These are phyloP conservation scores for Leishmania aethiopica DNA, from an alignment of 208 protist genomes.

Conservation along the genomic window DNA sequence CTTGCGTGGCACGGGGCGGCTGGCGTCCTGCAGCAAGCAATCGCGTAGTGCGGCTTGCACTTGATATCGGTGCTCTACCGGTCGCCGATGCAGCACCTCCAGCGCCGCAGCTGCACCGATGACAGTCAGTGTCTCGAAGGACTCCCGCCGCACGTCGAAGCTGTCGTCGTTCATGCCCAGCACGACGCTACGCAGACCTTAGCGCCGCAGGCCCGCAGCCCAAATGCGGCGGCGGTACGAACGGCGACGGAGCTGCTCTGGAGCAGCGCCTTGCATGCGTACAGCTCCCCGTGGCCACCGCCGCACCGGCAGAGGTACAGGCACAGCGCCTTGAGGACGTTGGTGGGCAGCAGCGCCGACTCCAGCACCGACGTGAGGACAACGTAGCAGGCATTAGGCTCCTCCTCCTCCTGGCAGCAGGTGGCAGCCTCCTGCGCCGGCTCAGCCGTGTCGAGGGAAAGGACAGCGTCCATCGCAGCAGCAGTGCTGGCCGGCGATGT, in stretches of 20 bases:
- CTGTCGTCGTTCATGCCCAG: constrained; percentile 63
- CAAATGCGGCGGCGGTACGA: constrained; percentile 60
- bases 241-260: constrained; percentile 34
- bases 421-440: constrained; percentile 37
- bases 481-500: neutral
- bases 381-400: constrained; percentile 49
- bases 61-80: constrained; percentile 47
- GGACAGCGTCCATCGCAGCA: neutral
- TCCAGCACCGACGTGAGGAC: constrained; percentile 55
- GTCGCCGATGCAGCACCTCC: constrained; percentile 42
- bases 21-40: constrained; percentile 58
- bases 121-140: constrained; percentile 52
- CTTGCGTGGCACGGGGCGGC: constrained; percentile 27
- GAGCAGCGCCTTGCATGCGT: constrained; percentile 55
- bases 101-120: constrained; percentile 42
- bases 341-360: constrained; percentile 41
- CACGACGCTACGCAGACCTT: constrained; percentile 60
- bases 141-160: constrained; percentile 57
- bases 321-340: constrained; percentile 60
- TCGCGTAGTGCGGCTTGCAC: constrained; percentile 59
- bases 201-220: constrained; percentile 61
- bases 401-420: constrained; percentile 39
- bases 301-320: constrained; percentile 64
- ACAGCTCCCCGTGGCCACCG: constrained; percentile 62
- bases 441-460: constrained; percentile 6